Evolutionary conservation across 106 monocot species (phyloP).

Genomic region (Agapanthus africanus): DNA sequence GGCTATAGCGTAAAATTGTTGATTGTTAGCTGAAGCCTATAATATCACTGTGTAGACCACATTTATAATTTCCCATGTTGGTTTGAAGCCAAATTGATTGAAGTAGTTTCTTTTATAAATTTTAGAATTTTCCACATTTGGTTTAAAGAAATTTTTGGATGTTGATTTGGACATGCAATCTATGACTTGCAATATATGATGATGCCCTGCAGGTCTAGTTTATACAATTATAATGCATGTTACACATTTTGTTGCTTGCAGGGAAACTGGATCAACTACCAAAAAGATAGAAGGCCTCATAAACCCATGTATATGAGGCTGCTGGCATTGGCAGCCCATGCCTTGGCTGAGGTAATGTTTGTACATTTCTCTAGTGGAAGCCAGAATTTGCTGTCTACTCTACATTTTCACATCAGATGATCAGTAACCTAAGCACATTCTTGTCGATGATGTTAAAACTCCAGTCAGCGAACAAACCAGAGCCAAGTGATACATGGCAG

Average conservation of each 20-base stretch:
- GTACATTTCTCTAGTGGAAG: not conserved
- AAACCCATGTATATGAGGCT: constrained; percentile 51
- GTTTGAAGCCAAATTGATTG: too few species aligned
- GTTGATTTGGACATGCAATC: too few species aligned
- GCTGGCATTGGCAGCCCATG: constrained; percentile 81
- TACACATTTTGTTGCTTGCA: constrained; percentile 9
- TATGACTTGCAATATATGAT: too few species aligned
- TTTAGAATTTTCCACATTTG: too few species aligned
- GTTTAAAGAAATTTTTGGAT: too few species aligned
- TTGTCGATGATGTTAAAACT: not conserved
- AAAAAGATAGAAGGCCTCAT: constrained; percentile 27
- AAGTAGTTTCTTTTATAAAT: too few species aligned
- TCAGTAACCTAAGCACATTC: not conserved
- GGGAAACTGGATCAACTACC: constrained; percentile 17
- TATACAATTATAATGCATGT: too few species aligned
- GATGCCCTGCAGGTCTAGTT: too few species aligned
- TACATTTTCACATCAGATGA: not conserved
- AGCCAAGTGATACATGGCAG: constrained; percentile 70
- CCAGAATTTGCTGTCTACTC: not conserved
- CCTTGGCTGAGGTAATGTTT: constrained; percentile 79
- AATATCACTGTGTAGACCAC: too few species aligned
- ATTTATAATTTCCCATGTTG: too few species aligned
- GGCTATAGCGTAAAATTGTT: too few species aligned
- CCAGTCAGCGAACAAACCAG: constrained; percentile 55
- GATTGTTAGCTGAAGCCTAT: too few species aligned